A percentile compares a stretch with the other conserved stretches of the same genome.
These are phyloP conservation scores for Ceratocystis colombiana DNA, from an alignment of 2,329 filamentous ascomycete species.

Conservation along the genomic window DNA sequence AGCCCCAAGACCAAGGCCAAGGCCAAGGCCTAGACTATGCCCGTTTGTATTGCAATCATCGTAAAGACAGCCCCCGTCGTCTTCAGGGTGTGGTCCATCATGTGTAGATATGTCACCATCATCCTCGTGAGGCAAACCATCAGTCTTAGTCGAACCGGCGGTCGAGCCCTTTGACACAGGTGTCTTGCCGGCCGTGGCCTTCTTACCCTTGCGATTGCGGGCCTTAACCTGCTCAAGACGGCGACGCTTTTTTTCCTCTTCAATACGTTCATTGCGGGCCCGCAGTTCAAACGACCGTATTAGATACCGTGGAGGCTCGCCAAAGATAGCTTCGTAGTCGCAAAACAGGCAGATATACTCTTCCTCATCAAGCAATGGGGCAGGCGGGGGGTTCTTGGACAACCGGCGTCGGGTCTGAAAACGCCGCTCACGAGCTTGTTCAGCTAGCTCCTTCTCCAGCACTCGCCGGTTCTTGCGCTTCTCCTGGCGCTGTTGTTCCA, in stretches of 20 bases:
- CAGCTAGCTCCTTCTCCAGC: slow-evolving; percentile 58
- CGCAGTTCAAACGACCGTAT: slow-evolving; percentile 92
- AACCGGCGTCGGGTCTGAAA: slow-evolving; percentile 69
- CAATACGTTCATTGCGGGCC: slow-evolving; percentile 72
- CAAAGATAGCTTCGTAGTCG: slow-evolving; percentile 94
- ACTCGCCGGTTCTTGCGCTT: slow-evolving; percentile 54
- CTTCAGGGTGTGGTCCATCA: neutral
- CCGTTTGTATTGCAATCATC: slow-evolving; percentile 19
- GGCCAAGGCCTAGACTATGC: neutral
- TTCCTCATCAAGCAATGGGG: slow-evolving; percentile 44
- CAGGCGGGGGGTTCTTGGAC: slow-evolving; percentile 56
- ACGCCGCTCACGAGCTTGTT: slow-evolving; percentile 67
- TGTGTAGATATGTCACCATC: neutral
- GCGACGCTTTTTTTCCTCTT: slow-evolving; percentile 74
- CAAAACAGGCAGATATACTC: slow-evolving; percentile 97
- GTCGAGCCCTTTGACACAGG: slow-evolving; percentile 38
- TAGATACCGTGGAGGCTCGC: slow-evolving; percentile 69
- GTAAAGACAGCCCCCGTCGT: slow-evolving; percentile 7
- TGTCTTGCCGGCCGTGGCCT: slow-evolving; percentile 50
- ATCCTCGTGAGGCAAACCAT: neutral
- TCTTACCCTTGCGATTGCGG: slow-evolving; percentile 83
- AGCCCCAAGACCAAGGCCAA: too few relatives aligned
- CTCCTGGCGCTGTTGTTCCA: slow-evolving; percentile 25
- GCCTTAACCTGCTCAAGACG: slow-evolving; percentile 88
- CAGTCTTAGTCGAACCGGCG: slow-evolving; percentile 15